Evolutionary conservation across 768 basidiomycete genomes (phyloP), one percentile per base, ranked within the genome.

Genomic region (Amanita polypyramis): DNA sequence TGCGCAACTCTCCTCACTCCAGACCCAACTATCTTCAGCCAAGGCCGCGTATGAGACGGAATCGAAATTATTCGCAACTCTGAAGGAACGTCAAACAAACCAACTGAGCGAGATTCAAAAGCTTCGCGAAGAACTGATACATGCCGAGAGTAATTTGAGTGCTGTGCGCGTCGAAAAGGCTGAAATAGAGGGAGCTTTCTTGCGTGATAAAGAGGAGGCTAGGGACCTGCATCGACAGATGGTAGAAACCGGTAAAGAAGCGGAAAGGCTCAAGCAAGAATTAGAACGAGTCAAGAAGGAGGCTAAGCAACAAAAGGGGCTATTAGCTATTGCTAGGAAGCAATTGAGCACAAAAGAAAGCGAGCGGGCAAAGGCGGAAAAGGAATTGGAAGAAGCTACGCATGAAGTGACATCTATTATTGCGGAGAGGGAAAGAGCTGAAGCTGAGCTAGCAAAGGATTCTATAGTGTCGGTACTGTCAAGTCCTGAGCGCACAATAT

Each of bases 121-220:
- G 60, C 62, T 79, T 3, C 73, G 77, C 43, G 77, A 82, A 45
- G 86, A 95, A 50, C 68, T 97, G 32, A 98, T 99, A 54, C 73
- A 75, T 35, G 83, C 87, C 3, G 94, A 98, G 67, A 92, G 90
- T 59, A 92, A 97, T 54, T 72, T 99, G 34, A 91, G 88, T 54
- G 93, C 85, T 6, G 59, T 95, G 39, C 73, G 84, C 12, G 79
- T 91, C 17, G 93, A 97, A 67, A 97, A 94, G 68, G 71, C 83
- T 5, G 96, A 98, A 64, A 71, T 97, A 17, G 92, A 94, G 62
- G 88, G 91, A 8, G 66, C 77, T 2, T 75, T 94, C 49, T 62
- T 99, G 51, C 75, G 87, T 32, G 96, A 98, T 62, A 97, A 94
- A 66, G 96, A 99, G 62, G 96, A 97, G 52, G 80, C 87, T 4